Conservation (phyloP, 169 alveolate species). For the Neospora caninum region DNA sequence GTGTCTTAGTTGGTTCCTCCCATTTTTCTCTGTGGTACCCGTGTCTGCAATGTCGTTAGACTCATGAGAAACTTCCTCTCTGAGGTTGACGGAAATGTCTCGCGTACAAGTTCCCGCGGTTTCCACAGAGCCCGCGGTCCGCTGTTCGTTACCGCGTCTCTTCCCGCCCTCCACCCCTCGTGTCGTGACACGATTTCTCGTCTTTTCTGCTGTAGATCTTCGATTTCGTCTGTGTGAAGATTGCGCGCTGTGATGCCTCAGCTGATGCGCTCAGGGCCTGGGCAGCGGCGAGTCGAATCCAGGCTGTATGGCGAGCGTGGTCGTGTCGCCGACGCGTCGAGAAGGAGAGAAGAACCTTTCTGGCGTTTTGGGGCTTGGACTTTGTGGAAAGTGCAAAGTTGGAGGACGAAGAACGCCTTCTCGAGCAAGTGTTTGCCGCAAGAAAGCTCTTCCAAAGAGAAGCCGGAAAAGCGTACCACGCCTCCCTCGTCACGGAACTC, state of each 20-base stretch:
- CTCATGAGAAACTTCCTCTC: no score
- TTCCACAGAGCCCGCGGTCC: no score
- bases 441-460: conserved; percentile 1
- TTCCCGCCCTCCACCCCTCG: no score
- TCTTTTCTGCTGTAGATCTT: no score
- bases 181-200: no score
- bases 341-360: neutral
- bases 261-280: conserved; percentile 12
- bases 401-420: neutral
- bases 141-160: no score
- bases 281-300: neutral
- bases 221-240: neutral
- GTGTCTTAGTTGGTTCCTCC: no score
- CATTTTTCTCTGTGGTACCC: no score
- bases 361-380: conserved; percentile 2
- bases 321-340: neutral
- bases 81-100: no score
- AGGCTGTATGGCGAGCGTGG: conserved; percentile 24
- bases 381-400: neutral
- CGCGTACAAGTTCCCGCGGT: no score
- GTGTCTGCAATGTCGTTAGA: no score
- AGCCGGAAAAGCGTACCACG: neutral
- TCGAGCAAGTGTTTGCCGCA: neutral
- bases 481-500: neutral
- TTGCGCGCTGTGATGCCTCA: neutral